phyloP scores from a whole-genome alignment of 2,329 filamentous ascomycete species.

The Neofusicoccum umdonicola region DNA sequence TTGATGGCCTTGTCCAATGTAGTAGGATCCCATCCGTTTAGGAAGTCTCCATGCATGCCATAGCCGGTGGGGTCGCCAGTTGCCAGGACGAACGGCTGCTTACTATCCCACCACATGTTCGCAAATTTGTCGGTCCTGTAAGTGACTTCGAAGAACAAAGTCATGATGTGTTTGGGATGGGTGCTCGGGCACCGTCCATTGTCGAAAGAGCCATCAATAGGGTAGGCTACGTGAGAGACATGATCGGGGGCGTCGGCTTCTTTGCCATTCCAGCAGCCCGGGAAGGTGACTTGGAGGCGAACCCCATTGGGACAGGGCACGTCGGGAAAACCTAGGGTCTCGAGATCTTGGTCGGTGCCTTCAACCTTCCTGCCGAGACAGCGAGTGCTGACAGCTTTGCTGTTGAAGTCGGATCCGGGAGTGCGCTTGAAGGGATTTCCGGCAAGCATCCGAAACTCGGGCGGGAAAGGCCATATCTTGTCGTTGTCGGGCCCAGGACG shows the following conservation, averaged over 20 bases:
- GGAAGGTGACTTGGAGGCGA: conserved; percentile 68
- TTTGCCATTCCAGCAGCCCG: conserved; percentile 69
- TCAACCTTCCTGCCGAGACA: conserved; percentile 46
- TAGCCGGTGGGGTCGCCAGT: conserved; percentile 70
- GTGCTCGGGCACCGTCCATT: conserved; percentile 53
- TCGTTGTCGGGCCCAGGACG: conserved; percentile 57
- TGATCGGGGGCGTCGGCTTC: conserved; percentile 57
- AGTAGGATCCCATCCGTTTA: conserved; percentile 65
- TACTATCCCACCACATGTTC: conserved; percentile 40
- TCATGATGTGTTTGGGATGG: conserved; percentile 55
- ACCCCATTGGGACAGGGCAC: conserved; percentile 61
- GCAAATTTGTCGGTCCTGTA: conserved; percentile 52
- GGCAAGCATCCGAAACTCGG: conserved; percentile 68
- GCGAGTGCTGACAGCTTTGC: conserved; percentile 56
- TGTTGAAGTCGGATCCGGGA: conserved; percentile 54
- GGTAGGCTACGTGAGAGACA: conserved; percentile 65
- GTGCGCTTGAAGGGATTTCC: conserved; percentile 61
- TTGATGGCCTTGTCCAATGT: conserved; percentile 66
- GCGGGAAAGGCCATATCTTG: conserved; percentile 66
- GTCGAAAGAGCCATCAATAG: conserved; percentile 44
- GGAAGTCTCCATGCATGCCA: conserved; percentile 69
- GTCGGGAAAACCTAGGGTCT: conserved; percentile 60
- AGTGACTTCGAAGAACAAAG: conserved; percentile 59
- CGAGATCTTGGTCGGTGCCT: not conserved
- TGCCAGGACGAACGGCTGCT: conserved; percentile 61